Evolutionary conservation across 768 basidiomycete genomes (phyloP), one percentile per base, ranked within the genome.

Genomic region (Naganishia vishniacii): DNA sequence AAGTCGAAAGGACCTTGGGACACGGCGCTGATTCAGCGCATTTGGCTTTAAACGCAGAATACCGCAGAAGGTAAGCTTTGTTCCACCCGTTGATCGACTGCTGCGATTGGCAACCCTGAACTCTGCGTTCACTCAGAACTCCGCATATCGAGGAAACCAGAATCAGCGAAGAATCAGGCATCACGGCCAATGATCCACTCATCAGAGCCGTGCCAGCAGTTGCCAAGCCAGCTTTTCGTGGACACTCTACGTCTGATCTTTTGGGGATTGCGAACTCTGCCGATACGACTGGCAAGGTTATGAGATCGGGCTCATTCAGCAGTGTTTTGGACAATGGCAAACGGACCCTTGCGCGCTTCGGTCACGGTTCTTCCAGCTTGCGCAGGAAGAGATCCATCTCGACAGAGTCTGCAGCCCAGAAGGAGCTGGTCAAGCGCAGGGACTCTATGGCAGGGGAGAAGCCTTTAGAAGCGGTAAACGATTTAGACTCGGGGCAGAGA

Each of bases 1-100:
- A 56, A 34, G 34, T 56, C 13, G 53, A 56, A 56, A 5, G 53
- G 23, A 56, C 37, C 2, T 34, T 56, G 15, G 53, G 53, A 2
- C 32, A 37, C 23, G 53, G 53, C 18, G 53, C 53, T 3, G 53
- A 56, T 26, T 56, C 53, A 11, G 53, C 53, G 5, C 53, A 56
- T 56, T 9, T 56, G 11, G 53, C 34, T 23, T 29, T 56, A 2
- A 56, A 56, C 18, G 34, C 53, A 13, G 53, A 56, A 13, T 56
- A 56, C 26, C 32, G 53, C 23, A 37, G 37, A 56, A 32, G 53
- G 53, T 56, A 56, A 3, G 53, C 16, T 16, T 29, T 7, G 26
- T 18, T 40, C 32, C 9, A n/a, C 31, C 3, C 18, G 1, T 25
- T 23, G 26, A n/a, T 1, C 31, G 9, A 51, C 31, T 34, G 18